Conservation (phyloP, 2,329 filamentous ascomycete species). For the Rutstroemia sp. region DNA sequence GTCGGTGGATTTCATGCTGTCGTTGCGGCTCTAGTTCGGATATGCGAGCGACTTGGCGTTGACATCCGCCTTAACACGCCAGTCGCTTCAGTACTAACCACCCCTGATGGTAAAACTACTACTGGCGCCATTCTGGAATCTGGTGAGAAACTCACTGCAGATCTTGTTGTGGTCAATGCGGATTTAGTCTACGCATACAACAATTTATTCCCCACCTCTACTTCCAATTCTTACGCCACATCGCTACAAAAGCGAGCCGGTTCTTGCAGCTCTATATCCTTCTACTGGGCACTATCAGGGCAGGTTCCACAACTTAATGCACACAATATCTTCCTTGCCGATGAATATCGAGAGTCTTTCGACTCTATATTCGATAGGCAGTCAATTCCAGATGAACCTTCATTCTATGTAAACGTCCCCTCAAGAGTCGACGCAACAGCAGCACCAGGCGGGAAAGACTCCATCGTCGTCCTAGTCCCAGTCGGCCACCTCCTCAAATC, state of each 20-base stretch:
- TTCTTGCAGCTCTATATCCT: slow-evolving; percentile 67
- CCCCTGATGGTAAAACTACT: slow-evolving; percentile 42
- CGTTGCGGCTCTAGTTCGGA: slow-evolving; percentile 53
- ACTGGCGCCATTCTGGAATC: slow-evolving; percentile 52
- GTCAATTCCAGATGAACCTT: slow-evolving; percentile 57
- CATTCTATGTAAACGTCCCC: slow-evolving; percentile 73
- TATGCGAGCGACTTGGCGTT: slow-evolving; percentile 55
- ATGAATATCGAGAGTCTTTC: slow-evolving; percentile 65
- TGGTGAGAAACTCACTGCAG: slow-evolving; percentile 52
- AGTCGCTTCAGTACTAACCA: slow-evolving; percentile 48
- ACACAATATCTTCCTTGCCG: slow-evolving; percentile 73
- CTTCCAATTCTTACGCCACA: slow-evolving; percentile 28
- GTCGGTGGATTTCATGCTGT: slow-evolving; percentile 62
- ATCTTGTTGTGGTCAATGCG: slow-evolving; percentile 64
- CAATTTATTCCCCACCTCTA: slow-evolving; percentile 44
- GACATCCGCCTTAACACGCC: slow-evolving; percentile 52
- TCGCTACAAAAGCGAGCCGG: slow-evolving; percentile 42
- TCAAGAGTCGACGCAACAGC: slow-evolving; percentile 60
- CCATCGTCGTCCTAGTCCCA: slow-evolving; percentile 63
- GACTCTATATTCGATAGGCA: slow-evolving; percentile 68
- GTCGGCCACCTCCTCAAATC: slow-evolving; percentile 59
- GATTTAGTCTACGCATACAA: slow-evolving; percentile 70
- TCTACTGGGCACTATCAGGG: slow-evolving; percentile 63
- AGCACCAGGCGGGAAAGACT: slow-evolving; percentile 57
- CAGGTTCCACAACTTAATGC: slow-evolving; percentile 55